phyloP scores from a whole-genome alignment of 805 yeast genomes.

The Saturnispora silvae region DNA sequence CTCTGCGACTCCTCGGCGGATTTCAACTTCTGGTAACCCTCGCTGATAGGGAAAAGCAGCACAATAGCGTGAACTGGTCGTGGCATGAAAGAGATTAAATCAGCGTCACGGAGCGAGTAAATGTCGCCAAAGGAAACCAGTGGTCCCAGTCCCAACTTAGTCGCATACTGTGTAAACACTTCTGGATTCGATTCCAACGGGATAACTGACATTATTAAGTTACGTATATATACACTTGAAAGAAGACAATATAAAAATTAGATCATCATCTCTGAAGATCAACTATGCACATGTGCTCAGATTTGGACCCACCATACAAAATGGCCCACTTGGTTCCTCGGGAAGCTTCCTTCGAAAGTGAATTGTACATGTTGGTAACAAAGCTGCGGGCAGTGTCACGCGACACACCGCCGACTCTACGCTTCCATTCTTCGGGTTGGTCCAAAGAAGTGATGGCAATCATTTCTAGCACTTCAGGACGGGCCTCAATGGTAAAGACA shows the following conservation, averaged over 20 bases:
- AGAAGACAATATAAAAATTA: neutral
- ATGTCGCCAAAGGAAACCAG: slow-evolving; percentile 64
- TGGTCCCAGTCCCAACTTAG: slow-evolving; percentile 54
- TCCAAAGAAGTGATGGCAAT: slow-evolving; percentile 65
- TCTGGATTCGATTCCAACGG: slow-evolving; percentile 90
- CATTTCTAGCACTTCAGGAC: slow-evolving; percentile 80
- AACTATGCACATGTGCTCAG: slow-evolving; percentile 57
- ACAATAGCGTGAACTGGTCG: slow-evolving; percentile 69
- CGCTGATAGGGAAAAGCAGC: slow-evolving; percentile 74
- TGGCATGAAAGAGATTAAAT: slow-evolving; percentile 69
- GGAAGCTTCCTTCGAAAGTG: slow-evolving; percentile 61
- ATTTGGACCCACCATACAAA: slow-evolving; percentile 69
- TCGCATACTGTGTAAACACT: slow-evolving; percentile 62
- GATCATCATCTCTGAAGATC: slow-evolving; percentile 50
- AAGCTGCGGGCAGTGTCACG: slow-evolving; percentile 73
- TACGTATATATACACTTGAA: neutral
- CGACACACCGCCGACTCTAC: slow-evolving; percentile 77
- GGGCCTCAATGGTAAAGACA: slow-evolving; percentile 64
- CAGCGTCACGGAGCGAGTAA: slow-evolving; percentile 75
- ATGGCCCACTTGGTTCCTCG: slow-evolving; percentile 70
- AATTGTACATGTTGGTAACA: slow-evolving; percentile 60
- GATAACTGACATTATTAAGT: slow-evolving; percentile 38
- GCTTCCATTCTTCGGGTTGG: slow-evolving; percentile 71
- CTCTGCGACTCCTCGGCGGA: slow-evolving; percentile 18
- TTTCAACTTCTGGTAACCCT: slow-evolving; percentile 44